Evolutionary conservation across 2,329 filamentous ascomycete genomes (phyloP), one percentile per base, ranked within the genome.

Genomic region (Raffaelea deltoideospora): DNA sequence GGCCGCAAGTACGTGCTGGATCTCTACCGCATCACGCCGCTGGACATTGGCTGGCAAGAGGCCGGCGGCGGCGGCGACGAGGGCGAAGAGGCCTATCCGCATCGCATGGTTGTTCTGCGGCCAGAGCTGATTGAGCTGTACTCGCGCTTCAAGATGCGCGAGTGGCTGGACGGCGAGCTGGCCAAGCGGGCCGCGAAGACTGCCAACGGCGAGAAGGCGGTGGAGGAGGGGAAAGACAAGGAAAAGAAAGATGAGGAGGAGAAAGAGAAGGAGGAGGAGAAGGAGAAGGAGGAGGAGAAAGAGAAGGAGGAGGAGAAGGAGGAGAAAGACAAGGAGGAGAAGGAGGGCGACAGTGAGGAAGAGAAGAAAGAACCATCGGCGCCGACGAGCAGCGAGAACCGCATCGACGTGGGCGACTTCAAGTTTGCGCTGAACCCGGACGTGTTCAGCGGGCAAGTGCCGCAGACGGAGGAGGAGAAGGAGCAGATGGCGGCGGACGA

Each of bases 1-100:
- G 90, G 87, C 27, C 76, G 90, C 49, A 95, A 94, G 56, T 98
- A 98, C 53, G 84, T 95, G n/a, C 72, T 98, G 35, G 90, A 98
- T 51, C 64, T 98, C 37, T 98, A 98, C 64, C 77, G 90, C 40
- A 79, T 96, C 45, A 93, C 90, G 3, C 90, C 90, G 6, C 63
- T 96, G 39, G 90, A 98, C 56, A 76, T 95, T 38, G 59, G 69
- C 18, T 98, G 92, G 87, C 69, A 94, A 48, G 78, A 88, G 53
- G 67, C 74, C 47, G 65, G 28, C n/a, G n/a, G 15, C 5, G 28
- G 8, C 28, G 28, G 15, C 13, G 28, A 30, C 28, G 63, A 67
- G 8, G 37, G 28, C 43, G 53, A 63, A 37, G 60, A 62, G 36
- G 64, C 71, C 40, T 98, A 98, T 53, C 90, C 90, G 32, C 90